These are phyloP conservation scores for Fibroporia radiculosa DNA, from an alignment of 768 basidiomycete genomes.

Conservation along the genomic window DNA sequence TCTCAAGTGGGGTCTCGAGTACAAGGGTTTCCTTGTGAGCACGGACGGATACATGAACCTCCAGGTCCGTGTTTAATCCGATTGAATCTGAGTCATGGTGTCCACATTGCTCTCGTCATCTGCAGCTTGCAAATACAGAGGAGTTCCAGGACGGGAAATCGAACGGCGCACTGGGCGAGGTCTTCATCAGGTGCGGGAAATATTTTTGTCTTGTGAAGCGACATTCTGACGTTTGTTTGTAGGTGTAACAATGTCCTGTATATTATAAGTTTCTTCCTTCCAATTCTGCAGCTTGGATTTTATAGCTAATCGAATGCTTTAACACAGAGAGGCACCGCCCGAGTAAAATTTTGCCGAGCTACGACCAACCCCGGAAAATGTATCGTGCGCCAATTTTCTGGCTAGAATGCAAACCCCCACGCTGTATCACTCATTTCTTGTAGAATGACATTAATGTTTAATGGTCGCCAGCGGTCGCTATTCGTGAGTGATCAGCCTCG, in stretches of 20 bases:
- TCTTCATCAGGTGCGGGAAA: conserved; percentile 82
- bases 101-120: background rate
- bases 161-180: conserved; percentile 95
- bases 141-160: conserved; percentile 96
- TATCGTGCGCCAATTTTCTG: too few relatives aligned
- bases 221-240: background rate
- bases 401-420: too few relatives aligned
- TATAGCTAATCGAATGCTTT: conserved; percentile 18
- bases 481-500: too few relatives aligned
- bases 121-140: conserved; percentile 95
- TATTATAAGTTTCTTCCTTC: conserved; percentile 61
- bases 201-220: conserved; percentile 1
- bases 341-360: conserved; percentile 2
- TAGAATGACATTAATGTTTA: too few relatives aligned
- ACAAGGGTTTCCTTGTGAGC: conserved; percentile 97
- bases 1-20: conserved; percentile 98
- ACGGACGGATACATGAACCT: conserved; percentile 99
- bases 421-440: too few relatives aligned
- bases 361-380: too few relatives aligned
- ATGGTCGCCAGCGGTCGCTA: too few relatives aligned
- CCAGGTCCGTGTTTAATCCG: conserved; percentile 49
- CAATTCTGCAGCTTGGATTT: too few relatives aligned
- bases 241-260: conserved; percentile 97
- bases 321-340: conserved; percentile 66
- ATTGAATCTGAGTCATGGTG: background rate